phyloP scores from a whole-genome alignment of 148 eudicot genomes.

The Chenopodium suecicum region DNA sequence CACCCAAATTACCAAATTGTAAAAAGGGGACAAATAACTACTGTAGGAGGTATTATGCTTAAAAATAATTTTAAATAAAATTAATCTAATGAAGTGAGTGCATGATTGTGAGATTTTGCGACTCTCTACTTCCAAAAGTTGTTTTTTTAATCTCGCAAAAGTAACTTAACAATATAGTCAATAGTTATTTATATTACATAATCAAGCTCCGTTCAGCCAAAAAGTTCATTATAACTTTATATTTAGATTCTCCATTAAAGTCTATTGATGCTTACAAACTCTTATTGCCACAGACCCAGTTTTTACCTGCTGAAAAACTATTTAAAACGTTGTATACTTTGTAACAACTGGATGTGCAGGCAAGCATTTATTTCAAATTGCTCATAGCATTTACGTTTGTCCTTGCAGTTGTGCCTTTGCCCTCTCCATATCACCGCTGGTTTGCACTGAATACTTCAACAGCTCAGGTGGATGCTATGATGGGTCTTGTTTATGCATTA shows the following conservation, averaged over 20 bases:
- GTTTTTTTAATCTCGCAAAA: too few species aligned
- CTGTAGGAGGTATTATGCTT: too few species aligned
- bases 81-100: too few species aligned
- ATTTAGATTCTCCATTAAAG: too few species aligned
- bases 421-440: slow-evolving; percentile 84
- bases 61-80: too few species aligned
- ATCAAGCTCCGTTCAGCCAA: too few species aligned
- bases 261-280: too few species aligned
- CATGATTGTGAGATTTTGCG: not conserved
- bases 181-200: too few species aligned
- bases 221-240: too few species aligned
- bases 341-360: not conserved
- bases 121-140: not conserved
- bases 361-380: not conserved
- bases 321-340: not conserved
- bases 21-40: too few species aligned
- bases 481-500: slow-evolving; percentile 56
- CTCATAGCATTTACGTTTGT: slow-evolving; percentile 12
- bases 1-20: not conserved
- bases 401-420: slow-evolving; percentile 61
- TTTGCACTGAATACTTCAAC: slow-evolving; percentile 62
- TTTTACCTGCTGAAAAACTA: not conserved
- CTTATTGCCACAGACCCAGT: too few species aligned
- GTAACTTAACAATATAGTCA: too few species aligned
- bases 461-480: slow-evolving; percentile 52